Evolutionary conservation across 2,329 filamentous ascomycete genomes (phyloP), one percentile per base, ranked within the genome.

Genomic region (Penicillium sp.): DNA sequence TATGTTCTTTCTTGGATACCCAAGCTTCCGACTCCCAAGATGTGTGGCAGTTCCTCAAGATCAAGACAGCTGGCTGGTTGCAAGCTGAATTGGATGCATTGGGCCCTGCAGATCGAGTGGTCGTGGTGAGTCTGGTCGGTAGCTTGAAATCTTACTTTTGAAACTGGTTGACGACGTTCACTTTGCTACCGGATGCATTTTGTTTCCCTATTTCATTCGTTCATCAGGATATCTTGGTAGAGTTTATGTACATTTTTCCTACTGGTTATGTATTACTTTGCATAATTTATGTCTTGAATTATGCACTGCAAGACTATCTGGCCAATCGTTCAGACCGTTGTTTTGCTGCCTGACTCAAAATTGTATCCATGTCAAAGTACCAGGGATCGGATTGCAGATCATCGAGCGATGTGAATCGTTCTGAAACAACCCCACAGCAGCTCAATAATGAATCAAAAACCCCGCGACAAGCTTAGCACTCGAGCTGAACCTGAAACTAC

Each of bases 391-490:
- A 18, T 3, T 16, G 14, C 14, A 18, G 31, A 32, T 31, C 28
- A n/a, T 18, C 10, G 7, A 27, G 3, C 8, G 14, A 32, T 6
- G 28, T 13, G 29, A 31, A 16, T n/a, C 7, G n/a, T 4, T n/a
- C n/a, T 44, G 41, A 43, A 29, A 44, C 34, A 23, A 8, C 24
- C 32, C 49, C 49, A 44, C 46, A 16, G 49, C 43, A 49, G 28
- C 49, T 27, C 40, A 37, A 41, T 36, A 41, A 26, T 37, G 14
- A 23, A 16, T 45, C 49, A 44, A 37, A 8, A 11, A 6, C 10
- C 14, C 18, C 4, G 13, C 10, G 47, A 41, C 46, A 52, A 52
- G 50, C 46, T 49, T 52, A 41, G 24, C 20, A 37, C 39, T 44
- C 41, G 29, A 31, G 13, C 27, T 18, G 27, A 20, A 9, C 22